phyloP scores from a whole-genome alignment of 257 asterid species.

The Buddleja alternifolia region DNA sequence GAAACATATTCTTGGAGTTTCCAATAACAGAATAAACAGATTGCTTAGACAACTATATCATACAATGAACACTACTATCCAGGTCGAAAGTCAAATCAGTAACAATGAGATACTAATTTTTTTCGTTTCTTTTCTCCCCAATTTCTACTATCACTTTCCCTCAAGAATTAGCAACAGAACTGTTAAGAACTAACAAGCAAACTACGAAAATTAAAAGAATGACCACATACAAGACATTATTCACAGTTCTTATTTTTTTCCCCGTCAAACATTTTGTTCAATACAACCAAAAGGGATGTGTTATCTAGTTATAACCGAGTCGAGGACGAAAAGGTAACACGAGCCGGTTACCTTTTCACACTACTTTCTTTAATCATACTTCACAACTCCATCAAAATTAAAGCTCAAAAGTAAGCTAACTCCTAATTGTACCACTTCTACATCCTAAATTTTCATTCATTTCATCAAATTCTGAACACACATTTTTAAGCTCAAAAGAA shows the following conservation, averaged over 20 bases:
- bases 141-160: constrained; percentile 3
- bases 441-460: background rate
- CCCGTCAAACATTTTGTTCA: too few species aligned
- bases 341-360: too few species aligned
- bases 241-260: too few species aligned
- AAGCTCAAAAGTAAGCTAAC: background rate
- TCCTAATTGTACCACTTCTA: background rate
- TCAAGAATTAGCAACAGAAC: background rate
- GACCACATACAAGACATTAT: too few species aligned
- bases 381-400: background rate
- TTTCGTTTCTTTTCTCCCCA: constrained; percentile 1
- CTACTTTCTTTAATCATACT: too few species aligned
- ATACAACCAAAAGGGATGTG: too few species aligned
- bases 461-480: background rate
- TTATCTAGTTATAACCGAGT: too few species aligned
- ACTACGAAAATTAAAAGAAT: too few species aligned
- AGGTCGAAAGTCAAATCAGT: constrained; percentile 10
- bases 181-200: too few species aligned
- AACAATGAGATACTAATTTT: background rate
- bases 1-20: background rate
- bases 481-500: background rate
- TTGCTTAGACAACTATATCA: background rate
- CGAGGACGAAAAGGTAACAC: too few species aligned
- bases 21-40: background rate
- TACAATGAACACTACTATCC: background rate